Percentiles rank a stretch among this genome's conserved stretches.
Evolutionary conservation across 352 stramenopile genomes (phyloP).

Genomic region (Phytophthora pinifolia): DNA sequence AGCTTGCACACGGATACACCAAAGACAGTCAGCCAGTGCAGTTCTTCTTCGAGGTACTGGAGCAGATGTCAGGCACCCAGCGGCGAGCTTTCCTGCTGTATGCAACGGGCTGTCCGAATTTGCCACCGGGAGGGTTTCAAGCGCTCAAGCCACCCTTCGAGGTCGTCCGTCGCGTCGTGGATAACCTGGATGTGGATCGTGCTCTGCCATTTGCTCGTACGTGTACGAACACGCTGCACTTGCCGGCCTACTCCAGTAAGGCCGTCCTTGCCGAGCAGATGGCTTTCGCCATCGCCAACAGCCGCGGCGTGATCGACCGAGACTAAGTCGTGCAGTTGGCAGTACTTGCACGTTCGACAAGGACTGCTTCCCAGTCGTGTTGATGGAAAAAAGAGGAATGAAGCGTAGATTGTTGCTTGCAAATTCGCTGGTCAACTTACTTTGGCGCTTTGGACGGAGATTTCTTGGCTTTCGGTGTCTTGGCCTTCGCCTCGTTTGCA

Average conservation of each 20-base stretch:
- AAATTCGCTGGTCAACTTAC: slow-evolving; percentile 11
- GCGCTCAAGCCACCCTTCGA: slow-evolving; percentile 76
- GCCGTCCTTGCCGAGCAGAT: slow-evolving; percentile 61
- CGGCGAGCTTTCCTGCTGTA: slow-evolving; percentile 80
- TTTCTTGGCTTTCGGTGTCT: slow-evolving; percentile 24
- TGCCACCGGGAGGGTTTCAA: slow-evolving; percentile 70
- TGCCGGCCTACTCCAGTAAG: slow-evolving; percentile 82
- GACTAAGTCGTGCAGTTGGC: slow-evolving; percentile 37
- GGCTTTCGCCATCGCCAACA: slow-evolving; percentile 76
- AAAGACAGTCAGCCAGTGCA: slow-evolving; percentile 69
- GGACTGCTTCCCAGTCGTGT: slow-evolving; percentile 11
- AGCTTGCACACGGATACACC: slow-evolving; percentile 83
- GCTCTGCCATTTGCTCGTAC: slow-evolving; percentile 82
- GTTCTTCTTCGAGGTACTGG: slow-evolving; percentile 69
- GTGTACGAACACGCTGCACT: slow-evolving; percentile 85
- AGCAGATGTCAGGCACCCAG: slow-evolving; percentile 58
- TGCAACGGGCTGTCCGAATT: slow-evolving; percentile 79
- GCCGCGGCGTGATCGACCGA: slow-evolving; percentile 83
- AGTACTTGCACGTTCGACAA: not conserved
- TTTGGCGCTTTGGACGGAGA: slow-evolving; percentile 7
- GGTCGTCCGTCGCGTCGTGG: slow-evolving; percentile 78
- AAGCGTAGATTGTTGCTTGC: slow-evolving; percentile 6
- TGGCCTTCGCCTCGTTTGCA: slow-evolving; percentile 2
- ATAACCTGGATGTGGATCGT: slow-evolving; percentile 68
- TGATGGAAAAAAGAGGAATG: slow-evolving; percentile 8